Base-by-base conservation (phyloP, 345 rosid species). In the Gynandropsis gynandra region DNA sequence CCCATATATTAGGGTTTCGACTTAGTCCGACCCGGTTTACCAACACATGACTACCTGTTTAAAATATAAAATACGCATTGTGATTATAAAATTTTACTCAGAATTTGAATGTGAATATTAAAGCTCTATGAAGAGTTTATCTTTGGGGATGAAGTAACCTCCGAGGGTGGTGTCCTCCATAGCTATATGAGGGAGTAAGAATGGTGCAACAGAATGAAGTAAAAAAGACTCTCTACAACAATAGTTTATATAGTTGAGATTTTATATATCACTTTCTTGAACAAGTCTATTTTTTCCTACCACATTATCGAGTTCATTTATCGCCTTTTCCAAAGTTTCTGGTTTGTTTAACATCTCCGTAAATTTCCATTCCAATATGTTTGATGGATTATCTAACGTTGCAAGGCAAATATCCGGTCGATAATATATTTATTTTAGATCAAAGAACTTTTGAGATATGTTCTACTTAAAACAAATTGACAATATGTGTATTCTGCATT, bases 331-430 rank as follows among this genome's bases (percentile, higher is more conserved):
- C 0, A 73, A 61, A 2, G 55, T 12, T 0, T 51, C 15, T 0
- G 75, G 71, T 8, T 52, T 52, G 27, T 62, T 71, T 27, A 71
- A 31, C 75, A 57, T 41, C 61, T 71, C 75, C 9, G 67, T 64
- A 8, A 70, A 8, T 27, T 58, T 62, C 74, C 69, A 72, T 41
- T 72, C 72, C 0, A 24, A 19, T 0, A 64, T 71, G 46, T 44
- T 44, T 16, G 49, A 6, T 13, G 71, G 66, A 43, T 67, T 67
- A 46, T 75, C 80, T 4, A 72, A 48, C 8, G 71, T 54, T 38
- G 66, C 80, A 32, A 75, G 47, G 58, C 68, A 62, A 15, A 75
- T 52, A 41, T 71, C 80, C 79, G 71, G 41, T 36, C 10, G 10
- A 39, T 27, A 51, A 39, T 4, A n/a, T n/a, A n/a, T n/a, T n/a